Base-by-base conservation (phyloP, 2,329 filamentous ascomycete genomes). In the Sporothrix schenckii region DNA sequence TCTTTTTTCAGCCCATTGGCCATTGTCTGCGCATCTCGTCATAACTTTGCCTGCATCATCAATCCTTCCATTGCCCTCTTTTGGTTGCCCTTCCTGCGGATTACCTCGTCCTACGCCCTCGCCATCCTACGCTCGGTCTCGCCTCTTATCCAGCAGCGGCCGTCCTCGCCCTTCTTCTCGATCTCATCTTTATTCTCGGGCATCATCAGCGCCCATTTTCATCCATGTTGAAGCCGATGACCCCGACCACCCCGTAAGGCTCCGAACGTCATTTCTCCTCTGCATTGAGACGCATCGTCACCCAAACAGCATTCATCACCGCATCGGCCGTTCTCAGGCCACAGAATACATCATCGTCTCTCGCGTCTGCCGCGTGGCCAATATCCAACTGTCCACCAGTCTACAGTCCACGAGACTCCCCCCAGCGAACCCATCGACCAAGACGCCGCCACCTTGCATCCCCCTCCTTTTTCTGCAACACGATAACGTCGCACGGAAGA, bases 401-500 rank as follows among this genome's bases (percentile, higher is more conserved):
- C 11, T 16, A 21, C 27, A 30, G 27, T 34, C 39, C 39, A 63
- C n/a, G 58, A 47, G 58, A 47, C 58, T 4, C 1, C 41, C 19
- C 58, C 13, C 58, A 47, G 6, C 21, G 39, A 44, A 63, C n/a
- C 30, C 50, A 52, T 47, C 50, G 39, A 67, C 63, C 11, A 44
- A 47, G 9, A 49, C 60, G 14, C 41, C 41, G n/a, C 30, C 49
- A 0, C 65, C 49, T 53, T 56, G 9, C 39, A 34, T n/a, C 27
- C 41, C 41, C 24, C 21, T 34, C 53, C 53, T 49, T 60, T 11
- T 54, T 21, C 39, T 58, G 41, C 66, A 24, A 39, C 53, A 68
- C 66, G 66, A 60, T 41, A 60, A 41, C 44, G 54, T 69, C 44
- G 44, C 67, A 69, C 67, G 44, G 44, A 69, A 21, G 41, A 56